A percentile compares a stretch with the other conserved stretches of the same genome.
Evolutionary conservation across 208 protist genomes (phyloP).

Genomic region (Polymyxa betae): DNA sequence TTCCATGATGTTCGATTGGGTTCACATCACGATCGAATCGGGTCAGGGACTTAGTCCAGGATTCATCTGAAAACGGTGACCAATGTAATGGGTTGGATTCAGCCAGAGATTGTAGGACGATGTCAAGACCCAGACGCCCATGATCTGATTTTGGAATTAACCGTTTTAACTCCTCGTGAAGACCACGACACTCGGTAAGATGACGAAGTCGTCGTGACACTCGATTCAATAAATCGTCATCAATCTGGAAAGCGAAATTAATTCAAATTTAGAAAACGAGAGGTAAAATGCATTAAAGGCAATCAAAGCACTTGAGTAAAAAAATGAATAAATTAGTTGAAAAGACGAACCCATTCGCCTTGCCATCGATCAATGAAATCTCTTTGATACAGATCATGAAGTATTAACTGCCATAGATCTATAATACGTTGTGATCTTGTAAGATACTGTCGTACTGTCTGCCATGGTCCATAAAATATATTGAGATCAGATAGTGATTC

Average conservation of each 20-base stretch:
- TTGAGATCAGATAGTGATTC: background rate
- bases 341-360: background rate
- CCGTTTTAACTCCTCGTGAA: conserved; percentile 69
- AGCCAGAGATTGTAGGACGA: conserved; percentile 62
- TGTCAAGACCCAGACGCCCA: conserved; percentile 50
- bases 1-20: conserved; percentile 73
- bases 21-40: conserved; percentile 74
- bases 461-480: conserved; percentile 58
- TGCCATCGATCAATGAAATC: conserved; percentile 59
- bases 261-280: too few species aligned
- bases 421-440: background rate
- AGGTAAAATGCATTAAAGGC: too few species aligned
- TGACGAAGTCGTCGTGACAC: conserved; percentile 28
- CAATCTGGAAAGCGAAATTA: too few species aligned
- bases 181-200: background rate
- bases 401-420: conserved; percentile 65
- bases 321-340: conserved; percentile 34
- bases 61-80: conserved; percentile 79
- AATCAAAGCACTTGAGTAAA: conserved; percentile 58
- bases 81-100: conserved; percentile 77
- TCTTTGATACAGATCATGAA: conserved; percentile 63
- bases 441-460: background rate
- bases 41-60: conserved; percentile 79
- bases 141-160: conserved; percentile 66
- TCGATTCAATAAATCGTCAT: conserved; percentile 67